Base-by-base conservation (phyloP, 2,329 filamentous ascomycete species). In the Sarocladiaceae sp. region DNA sequence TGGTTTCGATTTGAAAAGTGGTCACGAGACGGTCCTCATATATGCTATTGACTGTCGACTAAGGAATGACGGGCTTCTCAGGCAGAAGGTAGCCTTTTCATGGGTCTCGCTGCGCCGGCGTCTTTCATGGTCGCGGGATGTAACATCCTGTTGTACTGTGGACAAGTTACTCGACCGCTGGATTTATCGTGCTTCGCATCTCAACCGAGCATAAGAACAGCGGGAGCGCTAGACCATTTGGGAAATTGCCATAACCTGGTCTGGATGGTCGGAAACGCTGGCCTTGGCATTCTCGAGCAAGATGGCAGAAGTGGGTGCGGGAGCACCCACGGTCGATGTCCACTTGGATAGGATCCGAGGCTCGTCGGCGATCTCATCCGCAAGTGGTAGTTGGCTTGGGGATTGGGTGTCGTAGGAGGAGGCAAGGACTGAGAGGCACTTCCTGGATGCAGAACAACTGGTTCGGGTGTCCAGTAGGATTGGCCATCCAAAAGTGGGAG, bases 351-450 rank as follows among this genome's bases (percentile, higher is more conserved):
- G 11, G 44, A 33, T 48, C 44, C 28, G 23, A 46, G 40, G 22
- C 22, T 48, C 26, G 15, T 48, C 44, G 44, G 44, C 26, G 44
- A 48, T 48, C 44, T 17, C 44, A 5, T 15, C 44, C 28, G 44
- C 11, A 48, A 31, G 44, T 48, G 44, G 28, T 17, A 33, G 26
- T 29, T 31, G 44, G 44, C 4, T 3, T 33, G 22, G n/a, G 13
- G 44, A 33, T 25, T 26, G 4, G 17, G 10, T 20, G 5, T 40
- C 17, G 10, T 17, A 7, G 10, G 17, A 17, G 37, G 37, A 20
- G 37, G 18, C 8, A 23, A 40, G 23, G 37, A 20, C 5, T 10
- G 15, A 8, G 40, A 26, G 13, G 20, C 26, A 12, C 22, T n/a
- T 22, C 11, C 23, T 12, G 23, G 12, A 20, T 26, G 33, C 15